Percentiles rank a stretch among this genome's conserved stretches.
Evolutionary conservation across 108 stramenopile species (phyloP).

Genomic region (Schizochytrium sp.): DNA sequence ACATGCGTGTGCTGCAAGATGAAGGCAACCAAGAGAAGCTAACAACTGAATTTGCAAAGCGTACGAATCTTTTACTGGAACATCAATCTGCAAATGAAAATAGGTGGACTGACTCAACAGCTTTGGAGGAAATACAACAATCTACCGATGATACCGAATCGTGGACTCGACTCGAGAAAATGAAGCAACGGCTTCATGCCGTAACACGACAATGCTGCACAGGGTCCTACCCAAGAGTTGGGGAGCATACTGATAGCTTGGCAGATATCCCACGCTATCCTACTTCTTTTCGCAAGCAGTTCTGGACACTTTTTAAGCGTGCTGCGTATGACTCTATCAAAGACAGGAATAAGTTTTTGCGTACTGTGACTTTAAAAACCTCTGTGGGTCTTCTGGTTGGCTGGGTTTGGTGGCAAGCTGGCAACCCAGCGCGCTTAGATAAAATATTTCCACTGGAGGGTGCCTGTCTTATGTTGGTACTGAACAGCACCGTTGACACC

Average conservation of each 20-base stretch:
- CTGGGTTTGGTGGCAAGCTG: slow-evolving; percentile 49
- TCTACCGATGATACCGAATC: too few relatives aligned
- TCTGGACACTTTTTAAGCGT: slow-evolving; percentile 58
- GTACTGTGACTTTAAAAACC: slow-evolving; percentile 14
- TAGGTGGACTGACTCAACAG: too few relatives aligned
- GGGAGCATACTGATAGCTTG: too few relatives aligned
- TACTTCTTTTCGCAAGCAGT: slow-evolving; percentile 25
- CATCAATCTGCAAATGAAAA: too few relatives aligned
- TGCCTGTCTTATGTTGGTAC: neutral
- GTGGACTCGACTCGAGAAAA: too few relatives aligned
- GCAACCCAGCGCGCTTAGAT: neutral
- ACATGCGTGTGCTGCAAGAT: slow-evolving; percentile 60
- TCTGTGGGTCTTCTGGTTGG: slow-evolving; percentile 43
- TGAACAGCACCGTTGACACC: slow-evolving; percentile 24
- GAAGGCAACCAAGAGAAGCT: neutral
- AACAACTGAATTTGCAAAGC: neutral
- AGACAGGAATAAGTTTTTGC: slow-evolving; percentile 62
- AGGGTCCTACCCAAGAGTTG: too few relatives aligned
- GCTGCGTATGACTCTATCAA: slow-evolving; percentile 53
- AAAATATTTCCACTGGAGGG: slow-evolving; percentile 42
- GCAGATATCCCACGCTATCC: slow-evolving; percentile 23
- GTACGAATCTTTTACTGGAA: neutral
- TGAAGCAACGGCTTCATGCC: too few relatives aligned
- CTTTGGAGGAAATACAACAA: too few relatives aligned
- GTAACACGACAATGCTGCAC: too few relatives aligned